Conservation (phyloP, 2,329 filamentous ascomycete species). For the Aschersonia sp. region DNA sequence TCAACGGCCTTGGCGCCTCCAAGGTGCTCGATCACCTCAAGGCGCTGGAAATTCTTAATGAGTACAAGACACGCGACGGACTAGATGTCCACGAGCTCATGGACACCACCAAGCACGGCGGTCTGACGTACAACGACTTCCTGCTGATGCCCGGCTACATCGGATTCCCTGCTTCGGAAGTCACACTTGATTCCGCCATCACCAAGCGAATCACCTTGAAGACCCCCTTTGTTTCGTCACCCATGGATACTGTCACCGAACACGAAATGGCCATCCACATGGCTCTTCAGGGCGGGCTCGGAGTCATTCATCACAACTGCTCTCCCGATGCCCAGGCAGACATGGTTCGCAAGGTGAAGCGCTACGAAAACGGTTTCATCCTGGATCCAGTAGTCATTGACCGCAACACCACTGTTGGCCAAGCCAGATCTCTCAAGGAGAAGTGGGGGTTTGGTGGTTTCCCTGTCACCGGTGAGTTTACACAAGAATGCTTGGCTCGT, state of each 20-base stretch:
- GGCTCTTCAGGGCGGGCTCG: conserved; percentile 73
- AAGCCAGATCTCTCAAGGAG: conserved; percentile 86
- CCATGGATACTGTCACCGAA: conserved; percentile 99
- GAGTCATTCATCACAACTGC: conserved; percentile 99
- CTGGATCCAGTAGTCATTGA: conserved; percentile 86
- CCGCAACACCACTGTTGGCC: conserved; percentile 74
- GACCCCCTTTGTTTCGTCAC: conserved; percentile 91
- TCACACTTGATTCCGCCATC: conserved; percentile 76
- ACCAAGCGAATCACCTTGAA: conserved; percentile 94
- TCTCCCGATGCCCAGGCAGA: conserved; percentile 93
- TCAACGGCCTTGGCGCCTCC: conserved; percentile 32
- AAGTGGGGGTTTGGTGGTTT: conserved; percentile 98
- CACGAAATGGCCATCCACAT: conserved; percentile 99
- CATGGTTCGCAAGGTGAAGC: conserved; percentile 98
- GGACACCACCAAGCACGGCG: conserved; percentile 82
- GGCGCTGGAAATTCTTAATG: conserved; percentile 68
- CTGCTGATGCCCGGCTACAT: conserved; percentile 94
- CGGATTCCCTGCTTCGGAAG: conserved; percentile 86
- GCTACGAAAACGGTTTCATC: conserved; percentile 99
- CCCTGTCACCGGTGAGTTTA: conserved; percentile 83
- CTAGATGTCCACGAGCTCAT: conserved; percentile 76
- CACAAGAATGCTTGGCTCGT: too few relatives aligned
- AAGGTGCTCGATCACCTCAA: conserved; percentile 58
- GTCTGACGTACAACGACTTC: conserved; percentile 98
- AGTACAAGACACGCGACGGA: conserved; percentile 72